phyloP scores from a whole-genome alignment of 208 protist species.

The Leishmania tarentolae region DNA sequence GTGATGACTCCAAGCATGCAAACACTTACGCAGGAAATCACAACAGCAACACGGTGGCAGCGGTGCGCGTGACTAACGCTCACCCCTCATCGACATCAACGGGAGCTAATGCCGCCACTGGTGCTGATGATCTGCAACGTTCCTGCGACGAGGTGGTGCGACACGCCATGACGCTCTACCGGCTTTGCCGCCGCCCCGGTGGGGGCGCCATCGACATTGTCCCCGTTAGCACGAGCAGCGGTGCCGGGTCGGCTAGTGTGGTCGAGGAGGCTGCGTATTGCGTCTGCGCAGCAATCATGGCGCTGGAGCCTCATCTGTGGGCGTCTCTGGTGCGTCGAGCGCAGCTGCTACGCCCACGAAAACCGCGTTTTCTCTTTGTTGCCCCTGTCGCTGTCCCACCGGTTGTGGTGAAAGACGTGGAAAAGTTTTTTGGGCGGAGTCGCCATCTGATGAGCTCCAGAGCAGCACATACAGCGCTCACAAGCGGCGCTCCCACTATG shows the following conservation, averaged over 20 bases:
- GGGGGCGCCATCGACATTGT: conserved; percentile 30
- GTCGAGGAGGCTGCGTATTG: conserved; percentile 71
- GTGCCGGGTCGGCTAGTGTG: conserved; percentile 15
- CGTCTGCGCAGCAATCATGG: conserved; percentile 53
- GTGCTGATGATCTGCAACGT: conserved; percentile 24
- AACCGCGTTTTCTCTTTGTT: conserved; percentile 48
- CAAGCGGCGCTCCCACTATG: neutral
- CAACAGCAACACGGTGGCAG: neutral
- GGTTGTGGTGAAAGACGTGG: conserved; percentile 48
- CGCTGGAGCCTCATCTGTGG: conserved; percentile 52
- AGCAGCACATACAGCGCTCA: neutral
- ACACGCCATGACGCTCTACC: conserved; percentile 63
- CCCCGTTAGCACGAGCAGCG: conserved; percentile 8
- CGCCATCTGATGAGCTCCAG: conserved; percentile 29
- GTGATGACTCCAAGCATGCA: neutral
- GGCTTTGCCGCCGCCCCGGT: conserved; percentile 51
- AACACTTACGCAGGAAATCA: neutral
- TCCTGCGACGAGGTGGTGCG: conserved; percentile 28
- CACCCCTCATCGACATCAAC: neutral
- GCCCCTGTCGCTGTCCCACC: conserved; percentile 38
- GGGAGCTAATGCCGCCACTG: neutral
- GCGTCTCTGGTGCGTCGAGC: conserved; percentile 40
- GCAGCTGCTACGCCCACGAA: conserved; percentile 43
- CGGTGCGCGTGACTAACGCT: neutral
- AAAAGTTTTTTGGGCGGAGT: conserved; percentile 57